These are phyloP conservation scores for Penicillium macrosclerotiorum DNA, from an alignment of 495 filamentous ascomycete genomes.

Conservation along the genomic window DNA sequence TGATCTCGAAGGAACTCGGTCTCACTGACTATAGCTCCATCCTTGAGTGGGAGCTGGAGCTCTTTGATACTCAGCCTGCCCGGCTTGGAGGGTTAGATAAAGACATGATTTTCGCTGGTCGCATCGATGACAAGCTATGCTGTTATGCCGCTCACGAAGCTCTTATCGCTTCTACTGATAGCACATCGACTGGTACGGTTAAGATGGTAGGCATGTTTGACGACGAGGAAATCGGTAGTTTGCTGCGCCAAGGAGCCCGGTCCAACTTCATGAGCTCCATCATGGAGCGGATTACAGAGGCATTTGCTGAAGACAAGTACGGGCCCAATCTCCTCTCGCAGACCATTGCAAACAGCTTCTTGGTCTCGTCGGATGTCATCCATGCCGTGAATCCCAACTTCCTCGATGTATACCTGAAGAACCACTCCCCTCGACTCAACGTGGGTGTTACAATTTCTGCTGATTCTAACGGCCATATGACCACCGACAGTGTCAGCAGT, in stretches of 20 bases:
- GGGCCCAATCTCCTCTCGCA: conserved; percentile 70
- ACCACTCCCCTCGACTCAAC: conserved; percentile 87
- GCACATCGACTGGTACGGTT: conserved; percentile 55
- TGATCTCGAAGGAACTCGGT: conserved; percentile 71
- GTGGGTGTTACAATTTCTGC: conserved; percentile 78
- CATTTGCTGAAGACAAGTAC: conserved; percentile 52
- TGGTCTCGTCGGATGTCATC: conserved; percentile 89
- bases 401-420: conserved; percentile 71
- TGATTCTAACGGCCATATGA: conserved; percentile 93
- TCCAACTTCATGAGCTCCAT: conserved; percentile 81
- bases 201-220: conserved; percentile 91
- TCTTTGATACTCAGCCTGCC: conserved; percentile 88
- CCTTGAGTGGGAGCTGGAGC: conserved; percentile 95
- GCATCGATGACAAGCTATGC: conserved; percentile 97
- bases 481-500: conserved; percentile 78
- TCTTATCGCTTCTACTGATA: conserved; percentile 64
- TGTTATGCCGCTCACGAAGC: conserved; percentile 88
- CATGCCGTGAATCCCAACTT: conserved; percentile 97
- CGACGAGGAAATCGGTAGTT: conserved; percentile 91
- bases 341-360: conserved; percentile 89
- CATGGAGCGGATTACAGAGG: conserved; percentile 77
- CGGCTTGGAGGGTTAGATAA: conserved; percentile 81
- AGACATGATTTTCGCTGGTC: conserved; percentile 91
- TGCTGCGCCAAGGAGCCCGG: conserved; percentile 83
- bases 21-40: conserved; percentile 69